phyloP scores from a whole-genome alignment of 129 eudicot genomes.

The Saposhnikovia divaricata region DNA sequence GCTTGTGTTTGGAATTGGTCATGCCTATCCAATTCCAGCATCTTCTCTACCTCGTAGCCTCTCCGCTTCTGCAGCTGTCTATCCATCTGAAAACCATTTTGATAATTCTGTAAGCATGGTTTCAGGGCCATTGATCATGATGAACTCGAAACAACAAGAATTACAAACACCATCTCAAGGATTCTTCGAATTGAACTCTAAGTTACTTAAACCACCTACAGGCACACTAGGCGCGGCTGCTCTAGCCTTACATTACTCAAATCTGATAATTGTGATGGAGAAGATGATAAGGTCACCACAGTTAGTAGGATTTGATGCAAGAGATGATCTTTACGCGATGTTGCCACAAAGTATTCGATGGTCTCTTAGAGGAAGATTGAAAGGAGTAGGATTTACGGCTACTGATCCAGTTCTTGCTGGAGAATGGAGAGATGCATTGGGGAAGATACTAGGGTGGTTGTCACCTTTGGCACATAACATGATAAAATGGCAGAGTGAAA shows the following conservation, averaged over 20 bases:
- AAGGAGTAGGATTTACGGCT: constrained; percentile 74
- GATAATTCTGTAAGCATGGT: constrained; percentile 28
- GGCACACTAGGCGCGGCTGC: constrained; percentile 70
- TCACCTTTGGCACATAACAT: constrained; percentile 88
- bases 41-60: constrained; percentile 55
- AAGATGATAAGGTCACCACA: constrained; percentile 86
- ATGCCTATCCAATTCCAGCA: constrained; percentile 25
- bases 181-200: constrained; percentile 54
- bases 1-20: constrained; percentile 62
- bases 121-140: constrained; percentile 54
- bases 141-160: constrained; percentile 21
- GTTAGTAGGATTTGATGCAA: constrained; percentile 72
- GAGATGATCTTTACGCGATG: constrained; percentile 89
- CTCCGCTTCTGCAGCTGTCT: constrained; percentile 67
- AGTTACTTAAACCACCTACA: constrained; percentile 50
- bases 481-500: constrained; percentile 98
- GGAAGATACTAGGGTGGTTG: constrained; percentile 78
- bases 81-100: constrained; percentile 50
- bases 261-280: constrained; percentile 77
- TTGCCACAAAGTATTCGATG: constrained; percentile 67
- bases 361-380: constrained; percentile 52
- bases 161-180: constrained; percentile 27
- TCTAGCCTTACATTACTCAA: constrained; percentile 73
- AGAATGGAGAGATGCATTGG: constrained; percentile 87
- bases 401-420: constrained; percentile 71